Base-by-base conservation (phyloP, 1,139 yeast genomes). In the Arxiozyma slooffiae region DNA sequence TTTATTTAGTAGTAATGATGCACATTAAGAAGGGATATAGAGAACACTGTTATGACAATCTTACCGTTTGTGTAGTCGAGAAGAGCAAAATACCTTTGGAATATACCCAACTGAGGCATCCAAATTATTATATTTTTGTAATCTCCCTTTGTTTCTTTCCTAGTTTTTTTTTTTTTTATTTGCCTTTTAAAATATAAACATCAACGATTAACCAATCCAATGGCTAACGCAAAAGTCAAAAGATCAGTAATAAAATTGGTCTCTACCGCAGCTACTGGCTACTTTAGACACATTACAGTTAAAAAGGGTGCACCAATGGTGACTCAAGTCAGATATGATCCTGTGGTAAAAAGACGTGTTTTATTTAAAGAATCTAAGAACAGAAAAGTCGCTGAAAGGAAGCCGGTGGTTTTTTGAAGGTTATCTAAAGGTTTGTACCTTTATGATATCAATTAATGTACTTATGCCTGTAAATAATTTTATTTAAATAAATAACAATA, bases 261-360 rank as follows among this genome's bases (percentile, higher is more conserved):
- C 2, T 87, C 96, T 1, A 77, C 92, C 1, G 97, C 97, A 30
- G 79, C 83, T 60, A 89, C 97, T 1, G 97, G 97, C 2, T 85
- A 77, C 67, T 80, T 81, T 66, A 80, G 94, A 65, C 84, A 90
- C 69, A 80, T 89, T 57, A 75, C 81, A 52, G 79, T 90, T 50
- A 94, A 92, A 50, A 82, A 97, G 72, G 81, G 85, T 48, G 80
- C 95, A 7, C 86, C 86, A 46, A 73, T 79, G 53, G 82, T 90
- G 57, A 81, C 81, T 50, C 92, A 88, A 67, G 85, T 90, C 47
- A 78, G 95, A 62, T 92, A 92, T 66, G 98, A 92, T 66, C 97
- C 97, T 7, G 55, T 62, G 52, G 88, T 80, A 16, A 75, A 80
- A 63, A 76, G 85, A 57, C 97, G 89, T 71, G 96, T 94, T 50